phyloP scores from a whole-genome alignment of 768 basidiomycete species.

The Sarcomyxa edulis region DNA sequence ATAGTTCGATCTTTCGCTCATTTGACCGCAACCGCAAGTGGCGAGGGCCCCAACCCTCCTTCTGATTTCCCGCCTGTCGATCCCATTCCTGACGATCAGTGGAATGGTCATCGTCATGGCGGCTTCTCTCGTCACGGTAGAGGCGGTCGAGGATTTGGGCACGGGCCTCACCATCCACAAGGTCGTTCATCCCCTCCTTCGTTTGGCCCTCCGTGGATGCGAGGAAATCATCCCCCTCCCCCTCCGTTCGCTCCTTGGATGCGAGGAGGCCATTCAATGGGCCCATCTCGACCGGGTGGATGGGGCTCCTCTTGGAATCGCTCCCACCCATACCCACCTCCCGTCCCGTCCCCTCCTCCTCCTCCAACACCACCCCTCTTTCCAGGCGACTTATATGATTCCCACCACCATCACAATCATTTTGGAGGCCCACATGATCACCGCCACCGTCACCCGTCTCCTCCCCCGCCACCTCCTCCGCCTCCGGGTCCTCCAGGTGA shows the following conservation, averaged over 20 bases:
- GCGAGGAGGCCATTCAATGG: slow-evolving; percentile 4
- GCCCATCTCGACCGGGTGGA: slow-evolving; percentile 4
- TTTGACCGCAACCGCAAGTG: slow-evolving; percentile 10
- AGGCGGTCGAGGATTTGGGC: not conserved
- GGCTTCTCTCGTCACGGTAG: no score
- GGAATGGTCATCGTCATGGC: slow-evolving; percentile 5
- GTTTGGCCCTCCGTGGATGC: not conserved
- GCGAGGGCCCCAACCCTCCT: slow-evolving; percentile 3
- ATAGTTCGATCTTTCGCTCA: slow-evolving; percentile 52
- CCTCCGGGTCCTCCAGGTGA: not conserved
- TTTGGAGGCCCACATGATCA: slow-evolving; percentile 6
- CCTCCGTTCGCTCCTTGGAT: slow-evolving; percentile 4
- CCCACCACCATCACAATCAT: slow-evolving; percentile 11
- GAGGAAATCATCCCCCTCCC: slow-evolving; percentile 1
- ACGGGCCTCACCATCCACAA: slow-evolving; percentile 11
- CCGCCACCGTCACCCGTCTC: slow-evolving; percentile 11
- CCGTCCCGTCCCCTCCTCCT: slow-evolving; percentile 8
- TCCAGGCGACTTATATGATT: no score
- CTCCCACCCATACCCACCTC: slow-evolving; percentile 6
- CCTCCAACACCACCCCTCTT: not conserved
- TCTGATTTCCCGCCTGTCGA: not conserved
- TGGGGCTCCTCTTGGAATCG: no score
- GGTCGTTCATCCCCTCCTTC: not conserved
- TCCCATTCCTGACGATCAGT: slow-evolving; percentile 4
- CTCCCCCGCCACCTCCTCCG: slow-evolving; percentile 1